Conservation (phyloP, 169 alveolate genomes). For the Plasmodium adleri region DNA sequence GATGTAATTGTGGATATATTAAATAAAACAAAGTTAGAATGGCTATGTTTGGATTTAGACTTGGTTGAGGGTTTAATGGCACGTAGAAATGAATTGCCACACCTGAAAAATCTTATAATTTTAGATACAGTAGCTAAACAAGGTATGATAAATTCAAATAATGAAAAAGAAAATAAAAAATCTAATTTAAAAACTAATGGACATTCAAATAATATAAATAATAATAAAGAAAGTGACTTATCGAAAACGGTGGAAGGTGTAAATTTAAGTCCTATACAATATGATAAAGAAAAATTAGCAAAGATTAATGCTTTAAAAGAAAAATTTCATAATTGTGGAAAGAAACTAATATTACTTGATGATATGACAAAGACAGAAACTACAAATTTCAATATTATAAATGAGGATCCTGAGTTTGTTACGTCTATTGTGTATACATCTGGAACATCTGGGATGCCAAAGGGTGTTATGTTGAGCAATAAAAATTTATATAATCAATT, state of each 20-base stretch:
- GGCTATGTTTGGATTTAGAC: constrained; percentile 39
- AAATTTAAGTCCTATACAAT: neutral
- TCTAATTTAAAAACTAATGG: neutral
- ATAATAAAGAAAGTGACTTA: neutral
- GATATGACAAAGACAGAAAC: neutral
- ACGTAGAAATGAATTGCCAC: constrained; percentile 12
- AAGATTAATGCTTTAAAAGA: neutral
- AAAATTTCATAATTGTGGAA: neutral
- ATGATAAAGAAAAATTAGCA: neutral
- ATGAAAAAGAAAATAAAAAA: too few relatives aligned
- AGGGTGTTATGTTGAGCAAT: constrained; percentile 96
- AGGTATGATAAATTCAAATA: too few relatives aligned
- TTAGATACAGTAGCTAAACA: neutral
- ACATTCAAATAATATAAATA: neutral
- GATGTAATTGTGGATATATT: constrained; percentile 41
- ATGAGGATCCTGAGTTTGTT: constrained; percentile 81
- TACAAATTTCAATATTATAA: neutral
- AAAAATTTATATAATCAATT: constrained; percentile 42
- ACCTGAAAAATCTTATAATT: constrained; percentile 31
- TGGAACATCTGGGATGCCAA: constrained; percentile 99
- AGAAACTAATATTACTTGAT: neutral
- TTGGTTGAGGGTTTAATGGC: constrained; percentile 2
- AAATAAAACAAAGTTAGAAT: constrained; percentile 33
- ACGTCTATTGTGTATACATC: constrained; percentile 96
- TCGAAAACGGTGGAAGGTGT: neutral